These are phyloP conservation scores for Alnus glutinosa DNA, from an alignment of 306 rosid genomes.

Conservation along the genomic window DNA sequence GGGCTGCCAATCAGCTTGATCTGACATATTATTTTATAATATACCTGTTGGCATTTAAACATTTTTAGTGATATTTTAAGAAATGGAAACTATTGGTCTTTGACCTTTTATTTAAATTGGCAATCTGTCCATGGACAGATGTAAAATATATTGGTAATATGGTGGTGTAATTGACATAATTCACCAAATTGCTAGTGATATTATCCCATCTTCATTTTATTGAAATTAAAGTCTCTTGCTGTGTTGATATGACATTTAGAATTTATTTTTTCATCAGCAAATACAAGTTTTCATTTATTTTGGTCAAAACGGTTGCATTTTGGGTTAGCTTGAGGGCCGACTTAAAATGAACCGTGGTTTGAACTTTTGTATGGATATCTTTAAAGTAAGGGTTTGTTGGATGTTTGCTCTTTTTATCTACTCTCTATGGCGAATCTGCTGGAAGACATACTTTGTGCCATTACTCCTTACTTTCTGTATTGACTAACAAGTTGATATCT, in stretches of 20 bases:
- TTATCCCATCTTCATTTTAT: neutral
- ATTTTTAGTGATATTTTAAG: neutral
- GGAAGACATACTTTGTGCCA: constrained; percentile 4
- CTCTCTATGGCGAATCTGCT: constrained; percentile 10
- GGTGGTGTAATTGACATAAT: neutral
- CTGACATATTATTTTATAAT: neutral
- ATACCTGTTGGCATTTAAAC: neutral
- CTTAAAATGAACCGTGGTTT: constrained; percentile 18
- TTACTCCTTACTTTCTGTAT: neutral
- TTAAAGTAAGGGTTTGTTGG: constrained; percentile 1
- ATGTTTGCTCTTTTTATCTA: constrained; percentile 13
- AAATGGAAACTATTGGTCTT: neutral
- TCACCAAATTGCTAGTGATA: neutral
- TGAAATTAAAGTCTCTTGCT: neutral
- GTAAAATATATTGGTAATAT: neutral
- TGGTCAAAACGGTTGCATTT: constrained; percentile 1
- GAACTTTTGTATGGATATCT: constrained; percentile 3
- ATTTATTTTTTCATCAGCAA: neutral
- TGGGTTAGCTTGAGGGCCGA: constrained; percentile 11
- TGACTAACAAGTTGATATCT: constrained; percentile 9
- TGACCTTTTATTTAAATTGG: neutral
- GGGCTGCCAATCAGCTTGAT: neutral
- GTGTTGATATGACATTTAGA: neutral
- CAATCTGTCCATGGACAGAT: neutral
- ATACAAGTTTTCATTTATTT: too few species aligned